These are phyloP conservation scores for Aureobasidium sp. DNA, from an alignment of 2,329 filamentous ascomycete genomes.

Conservation along the genomic window DNA sequence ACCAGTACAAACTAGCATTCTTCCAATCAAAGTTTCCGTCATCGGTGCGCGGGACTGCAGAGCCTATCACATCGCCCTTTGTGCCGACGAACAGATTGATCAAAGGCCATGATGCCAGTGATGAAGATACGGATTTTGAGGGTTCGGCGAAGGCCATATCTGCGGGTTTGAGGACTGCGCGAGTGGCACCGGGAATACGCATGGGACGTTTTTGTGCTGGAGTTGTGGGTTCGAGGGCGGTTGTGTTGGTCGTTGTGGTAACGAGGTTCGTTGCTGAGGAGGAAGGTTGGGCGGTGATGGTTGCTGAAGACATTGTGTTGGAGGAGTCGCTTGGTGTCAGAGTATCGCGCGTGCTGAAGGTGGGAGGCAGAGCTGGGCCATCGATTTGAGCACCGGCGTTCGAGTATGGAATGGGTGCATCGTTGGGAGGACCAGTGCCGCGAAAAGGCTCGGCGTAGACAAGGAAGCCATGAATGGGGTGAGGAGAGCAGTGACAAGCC, in stretches of 20 bases:
- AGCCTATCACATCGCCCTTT: slow-evolving; percentile 59
- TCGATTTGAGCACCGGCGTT: slow-evolving; percentile 28
- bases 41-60: slow-evolving; percentile 65
- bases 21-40: slow-evolving; percentile 72
- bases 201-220: slow-evolving; percentile 18
- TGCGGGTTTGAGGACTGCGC: slow-evolving; percentile 35
- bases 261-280: slow-evolving; percentile 7
- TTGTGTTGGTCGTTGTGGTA: slow-evolving; percentile 2
- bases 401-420: slow-evolving; percentile 36
- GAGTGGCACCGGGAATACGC: slow-evolving; percentile 32
- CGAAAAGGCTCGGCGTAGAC: slow-evolving; percentile 43
- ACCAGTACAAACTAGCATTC: slow-evolving; percentile 54
- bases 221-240: slow-evolving; percentile 12
- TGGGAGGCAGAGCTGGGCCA: slow-evolving; percentile 22
- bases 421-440: slow-evolving; percentile 37
- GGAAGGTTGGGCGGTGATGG: slow-evolving; percentile 24
- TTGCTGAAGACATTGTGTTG: slow-evolving; percentile 36
- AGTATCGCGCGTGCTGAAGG: slow-evolving; percentile 28
- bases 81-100: slow-evolving; percentile 36
- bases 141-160: slow-evolving; percentile 43
- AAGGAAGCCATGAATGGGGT: slow-evolving; percentile 40
- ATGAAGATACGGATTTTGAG: slow-evolving; percentile 30
- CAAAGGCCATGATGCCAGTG: slow-evolving; percentile 16
- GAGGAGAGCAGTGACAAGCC: slow-evolving; percentile 41
- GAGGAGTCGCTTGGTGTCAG: slow-evolving; percentile 28